phyloP scores from a whole-genome alignment of 192 early-diverging fungal genomes.

The Haplosporangium gracile region DNA sequence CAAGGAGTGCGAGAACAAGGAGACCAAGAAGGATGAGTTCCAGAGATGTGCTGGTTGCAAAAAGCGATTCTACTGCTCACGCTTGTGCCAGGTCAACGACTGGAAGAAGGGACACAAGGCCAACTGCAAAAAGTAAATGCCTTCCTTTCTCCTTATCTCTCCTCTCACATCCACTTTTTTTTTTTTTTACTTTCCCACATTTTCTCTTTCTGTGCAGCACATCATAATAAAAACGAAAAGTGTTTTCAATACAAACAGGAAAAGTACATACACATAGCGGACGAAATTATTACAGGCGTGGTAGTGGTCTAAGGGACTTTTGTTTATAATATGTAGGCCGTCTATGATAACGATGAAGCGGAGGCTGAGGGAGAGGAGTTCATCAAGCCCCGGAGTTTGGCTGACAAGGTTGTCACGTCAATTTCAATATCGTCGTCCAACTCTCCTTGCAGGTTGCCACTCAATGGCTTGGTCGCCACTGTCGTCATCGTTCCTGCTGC shows the following conservation, averaged over 20 bases:
- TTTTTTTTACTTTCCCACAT: background rate
- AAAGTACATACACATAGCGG: background rate
- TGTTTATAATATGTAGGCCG: background rate
- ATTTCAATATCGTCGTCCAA: slow-evolving; percentile 51
- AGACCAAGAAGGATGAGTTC: slow-evolving; percentile 58
- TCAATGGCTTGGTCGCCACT: background rate
- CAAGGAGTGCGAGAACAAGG: slow-evolving; percentile 57
- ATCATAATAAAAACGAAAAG: slow-evolving; percentile 7
- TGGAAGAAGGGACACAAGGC: slow-evolving; percentile 66
- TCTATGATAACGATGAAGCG: background rate
- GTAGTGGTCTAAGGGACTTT: background rate
- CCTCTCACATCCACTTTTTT: background rate
- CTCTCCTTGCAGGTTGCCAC: slow-evolving; percentile 13
- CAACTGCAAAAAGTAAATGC: slow-evolving; percentile 41
- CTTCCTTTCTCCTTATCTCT: background rate
- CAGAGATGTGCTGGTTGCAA: slow-evolving; percentile 64
- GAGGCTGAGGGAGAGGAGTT: slow-evolving; percentile 8
- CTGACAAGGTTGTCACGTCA: slow-evolving; percentile 47
- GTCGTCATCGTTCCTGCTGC: background rate
- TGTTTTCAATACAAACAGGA: background rate
- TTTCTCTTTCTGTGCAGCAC: background rate
- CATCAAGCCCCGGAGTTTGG: slow-evolving; percentile 35
- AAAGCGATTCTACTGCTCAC: slow-evolving; percentile 64
- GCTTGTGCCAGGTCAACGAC: slow-evolving; percentile 64
- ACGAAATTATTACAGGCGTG: background rate